Evolutionary conservation across 2,329 filamentous ascomycete genomes (phyloP).

Genomic region (Colletotrichum noveboracense): DNA sequence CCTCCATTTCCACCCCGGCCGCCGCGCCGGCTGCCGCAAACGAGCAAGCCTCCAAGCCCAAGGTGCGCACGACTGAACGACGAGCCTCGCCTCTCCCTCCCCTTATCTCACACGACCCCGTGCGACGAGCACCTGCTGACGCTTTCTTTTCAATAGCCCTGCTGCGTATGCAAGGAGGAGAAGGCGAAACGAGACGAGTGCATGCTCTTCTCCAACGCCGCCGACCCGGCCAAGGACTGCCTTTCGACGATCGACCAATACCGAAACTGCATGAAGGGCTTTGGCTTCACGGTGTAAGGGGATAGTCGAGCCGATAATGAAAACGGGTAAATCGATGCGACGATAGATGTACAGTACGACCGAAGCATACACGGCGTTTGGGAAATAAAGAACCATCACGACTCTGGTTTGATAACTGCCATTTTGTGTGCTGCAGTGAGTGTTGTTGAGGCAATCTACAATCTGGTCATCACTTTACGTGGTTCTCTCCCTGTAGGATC

Average conservation of each 20-base stretch:
- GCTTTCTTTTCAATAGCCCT: slow-evolving; percentile 65
- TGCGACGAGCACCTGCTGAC: neutral
- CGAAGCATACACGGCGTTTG: slow-evolving; percentile 23
- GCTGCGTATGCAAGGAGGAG: slow-evolving; percentile 97
- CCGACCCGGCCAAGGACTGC: slow-evolving; percentile 86
- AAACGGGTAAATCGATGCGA: neutral
- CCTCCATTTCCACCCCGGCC: slow-evolving; percentile 31
- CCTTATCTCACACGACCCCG: neutral
- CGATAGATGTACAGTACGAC: slow-evolving; percentile 22
- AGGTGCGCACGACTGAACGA: slow-evolving; percentile 37
- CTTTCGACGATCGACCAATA: slow-evolving; percentile 83
- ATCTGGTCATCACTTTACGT: neutral
- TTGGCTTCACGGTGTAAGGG: slow-evolving; percentile 76
- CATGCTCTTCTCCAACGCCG: slow-evolving; percentile 93
- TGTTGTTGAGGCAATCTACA: neutral
- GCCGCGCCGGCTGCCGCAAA: slow-evolving; percentile 31
- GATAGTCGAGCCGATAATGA: neutral
- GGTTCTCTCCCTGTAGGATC: neutral
- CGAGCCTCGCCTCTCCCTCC: neutral
- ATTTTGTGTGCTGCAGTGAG: neutral
- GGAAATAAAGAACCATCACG: slow-evolving; percentile 15
- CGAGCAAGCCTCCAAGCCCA: slow-evolving; percentile 44
- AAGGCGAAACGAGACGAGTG: slow-evolving; percentile 94
- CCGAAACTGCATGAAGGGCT: slow-evolving; percentile 89
- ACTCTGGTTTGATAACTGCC: neutral